phyloP scores from a whole-genome alignment of 140 eudicot genomes.

The Oenanthe javanica region DNA sequence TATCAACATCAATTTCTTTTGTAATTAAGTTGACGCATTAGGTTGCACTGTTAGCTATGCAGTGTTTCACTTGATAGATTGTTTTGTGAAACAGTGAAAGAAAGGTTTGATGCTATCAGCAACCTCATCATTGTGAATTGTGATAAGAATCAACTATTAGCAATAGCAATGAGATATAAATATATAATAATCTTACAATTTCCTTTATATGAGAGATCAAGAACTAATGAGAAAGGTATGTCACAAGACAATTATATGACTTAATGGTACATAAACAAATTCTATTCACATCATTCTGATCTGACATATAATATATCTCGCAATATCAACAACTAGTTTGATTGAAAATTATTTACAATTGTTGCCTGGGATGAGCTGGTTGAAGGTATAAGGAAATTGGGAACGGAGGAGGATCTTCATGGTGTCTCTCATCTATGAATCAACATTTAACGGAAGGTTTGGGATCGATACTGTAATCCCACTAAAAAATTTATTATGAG shows the following conservation, averaged over 20 bases:
- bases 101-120: not conserved
- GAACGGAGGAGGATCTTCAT: not conserved
- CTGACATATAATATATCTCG: not conserved
- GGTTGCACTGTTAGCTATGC: not conserved
- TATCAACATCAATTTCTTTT: not conserved
- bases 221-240: not conserved
- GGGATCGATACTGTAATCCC: no score
- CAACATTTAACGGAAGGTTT: not conserved
- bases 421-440: not conserved
- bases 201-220: not conserved
- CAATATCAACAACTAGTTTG: not conserved
- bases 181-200: not conserved
- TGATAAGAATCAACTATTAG: not conserved
- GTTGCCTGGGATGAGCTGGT: not conserved
- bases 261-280: no score
- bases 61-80: no score
- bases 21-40: not conserved
- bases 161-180: not conserved
- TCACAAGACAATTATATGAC: not conserved
- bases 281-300: not conserved
- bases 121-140: not conserved
- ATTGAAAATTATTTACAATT: no score
- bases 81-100: not conserved
- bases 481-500: not conserved
- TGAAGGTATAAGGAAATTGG: not conserved